These are phyloP conservation scores for Carex pumila DNA, from an alignment of 176 grass and related monocot genomes.

Conservation along the genomic window DNA sequence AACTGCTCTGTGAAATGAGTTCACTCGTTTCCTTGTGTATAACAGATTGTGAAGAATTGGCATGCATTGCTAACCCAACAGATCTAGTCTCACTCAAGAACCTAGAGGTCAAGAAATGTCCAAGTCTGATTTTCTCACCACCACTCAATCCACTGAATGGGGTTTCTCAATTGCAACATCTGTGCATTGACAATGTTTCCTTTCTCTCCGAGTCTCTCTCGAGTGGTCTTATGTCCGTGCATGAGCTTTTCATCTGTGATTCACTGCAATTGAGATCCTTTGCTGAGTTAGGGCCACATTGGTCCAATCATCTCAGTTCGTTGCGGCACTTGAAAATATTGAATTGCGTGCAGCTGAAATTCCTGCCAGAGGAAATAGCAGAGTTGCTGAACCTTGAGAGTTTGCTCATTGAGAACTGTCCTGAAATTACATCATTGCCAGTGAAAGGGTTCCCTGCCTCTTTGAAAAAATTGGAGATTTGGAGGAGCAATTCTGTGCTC, in stretches of 20 bases:
- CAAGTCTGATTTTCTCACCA: neutral
- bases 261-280: neutral
- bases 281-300: neutral
- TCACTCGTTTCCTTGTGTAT: neutral
- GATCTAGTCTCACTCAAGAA: neutral
- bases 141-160: neutral
- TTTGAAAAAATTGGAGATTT: slow-evolving; percentile 9
- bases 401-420: slow-evolving; percentile 6
- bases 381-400: neutral
- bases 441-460: slow-evolving; percentile 2
- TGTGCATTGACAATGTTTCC: neutral
- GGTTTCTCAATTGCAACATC: neutral
- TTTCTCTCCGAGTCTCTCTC: neutral
- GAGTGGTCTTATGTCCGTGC: neutral
- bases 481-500: slow-evolving; percentile 3
- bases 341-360: neutral
- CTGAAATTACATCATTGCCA: slow-evolving; percentile 4
- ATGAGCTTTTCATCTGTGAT: neutral
- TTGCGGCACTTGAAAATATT: neutral
- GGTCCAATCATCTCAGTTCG: neutral
- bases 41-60: slow-evolving; percentile 8
- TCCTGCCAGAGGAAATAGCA: slow-evolving; percentile 5
- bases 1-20: neutral
- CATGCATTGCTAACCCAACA: slow-evolving; percentile 4
- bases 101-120: slow-evolving; percentile 6